phyloP scores from a whole-genome alignment of 306 rosid genomes.

The Spatholobus suberectus region DNA sequence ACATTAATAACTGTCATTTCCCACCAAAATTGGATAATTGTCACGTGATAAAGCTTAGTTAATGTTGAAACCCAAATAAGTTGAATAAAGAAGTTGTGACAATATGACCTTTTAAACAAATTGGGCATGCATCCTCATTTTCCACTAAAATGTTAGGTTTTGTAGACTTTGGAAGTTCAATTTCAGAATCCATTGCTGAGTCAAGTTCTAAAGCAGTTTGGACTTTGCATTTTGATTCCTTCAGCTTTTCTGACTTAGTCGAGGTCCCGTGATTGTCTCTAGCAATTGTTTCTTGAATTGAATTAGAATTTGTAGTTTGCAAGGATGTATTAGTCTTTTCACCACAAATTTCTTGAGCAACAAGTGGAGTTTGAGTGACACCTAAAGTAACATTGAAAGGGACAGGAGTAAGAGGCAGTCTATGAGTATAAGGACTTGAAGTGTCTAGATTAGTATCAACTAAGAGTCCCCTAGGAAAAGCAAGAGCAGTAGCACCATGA shows the following conservation, averaged over 20 bases:
- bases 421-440: conserved; percentile 75
- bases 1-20: conserved; percentile 15
- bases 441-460: conserved; percentile 88
- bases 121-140: conserved; percentile 84
- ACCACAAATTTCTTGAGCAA: conserved; percentile 52
- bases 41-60: neutral
- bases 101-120: conserved; percentile 85
- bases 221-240: conserved; percentile 58
- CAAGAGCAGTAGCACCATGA: conserved; percentile 53
- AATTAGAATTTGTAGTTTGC: conserved; percentile 60
- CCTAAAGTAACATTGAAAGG: conserved; percentile 61
- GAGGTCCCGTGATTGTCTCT: conserved; percentile 53
- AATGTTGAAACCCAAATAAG: neutral
- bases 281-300: conserved; percentile 57
- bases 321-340: conserved; percentile 54
- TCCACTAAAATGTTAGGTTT: conserved; percentile 57
- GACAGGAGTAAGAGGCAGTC: conserved; percentile 81
- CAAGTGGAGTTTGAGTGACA: conserved; percentile 63
- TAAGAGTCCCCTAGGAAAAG: conserved; percentile 62
- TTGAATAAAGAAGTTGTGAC: conserved; percentile 12
- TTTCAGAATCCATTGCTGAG: conserved; percentile 54
- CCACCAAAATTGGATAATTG: conserved; percentile 30
- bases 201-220: conserved; percentile 53
- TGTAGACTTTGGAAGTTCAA: conserved; percentile 61
- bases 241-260: conserved; percentile 56